phyloP scores from a whole-genome alignment of 2,329 filamentous ascomycete species.

The Aspergillus piperis region DNA sequence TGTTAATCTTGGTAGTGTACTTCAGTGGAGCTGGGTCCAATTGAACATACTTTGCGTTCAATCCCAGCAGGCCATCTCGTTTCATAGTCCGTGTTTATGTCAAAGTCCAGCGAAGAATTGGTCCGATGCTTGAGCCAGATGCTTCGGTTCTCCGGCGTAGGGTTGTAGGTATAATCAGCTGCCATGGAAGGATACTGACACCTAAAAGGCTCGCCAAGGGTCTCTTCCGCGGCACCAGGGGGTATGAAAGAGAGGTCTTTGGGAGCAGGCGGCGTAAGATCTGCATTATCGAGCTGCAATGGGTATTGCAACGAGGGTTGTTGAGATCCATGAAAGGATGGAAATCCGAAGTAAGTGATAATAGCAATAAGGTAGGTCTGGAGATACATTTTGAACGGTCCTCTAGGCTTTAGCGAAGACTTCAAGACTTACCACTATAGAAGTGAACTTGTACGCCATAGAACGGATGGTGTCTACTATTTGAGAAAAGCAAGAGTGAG shows the following conservation, averaged over 20 bases:
- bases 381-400: slow-evolving; percentile 7
- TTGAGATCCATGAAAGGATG: background rate
- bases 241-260: background rate
- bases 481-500: background rate
- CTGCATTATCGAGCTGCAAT: background rate
- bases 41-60: background rate
- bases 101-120: background rate
- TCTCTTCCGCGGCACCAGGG: background rate
- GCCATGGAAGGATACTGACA: slow-evolving; percentile 7
- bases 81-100: slow-evolving; percentile 4
- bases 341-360: slow-evolving; percentile 4
- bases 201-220: background rate
- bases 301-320: background rate
- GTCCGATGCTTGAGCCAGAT: slow-evolving; percentile 2
- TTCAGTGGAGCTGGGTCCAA: too few relatives aligned
- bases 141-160: background rate
- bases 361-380: slow-evolving; percentile 1
- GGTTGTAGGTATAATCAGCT: background rate
- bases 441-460: background rate
- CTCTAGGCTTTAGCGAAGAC: background rate
- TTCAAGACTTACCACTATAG: background rate
- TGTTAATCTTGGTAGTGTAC: background rate
- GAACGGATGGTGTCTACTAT: background rate
- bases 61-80: background rate
- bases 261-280: background rate